Conservation (phyloP, 306 rosid species). For the peach (Prunus persica) region DNA sequence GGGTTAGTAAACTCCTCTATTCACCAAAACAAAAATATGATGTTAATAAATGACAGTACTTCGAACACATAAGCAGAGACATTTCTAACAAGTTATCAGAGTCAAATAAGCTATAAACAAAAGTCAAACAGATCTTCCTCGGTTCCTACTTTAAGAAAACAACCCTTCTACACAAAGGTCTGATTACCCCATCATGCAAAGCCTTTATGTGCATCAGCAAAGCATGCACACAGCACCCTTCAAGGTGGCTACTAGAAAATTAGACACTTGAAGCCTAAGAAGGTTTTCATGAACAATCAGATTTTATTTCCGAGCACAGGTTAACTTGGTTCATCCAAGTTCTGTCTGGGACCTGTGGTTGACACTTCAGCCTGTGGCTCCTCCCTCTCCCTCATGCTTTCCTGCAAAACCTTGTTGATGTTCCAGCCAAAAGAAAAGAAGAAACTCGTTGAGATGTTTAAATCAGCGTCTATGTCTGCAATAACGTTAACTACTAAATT, state of each 20-base stretch:
- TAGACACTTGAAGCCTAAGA: slow-evolving; percentile 10
- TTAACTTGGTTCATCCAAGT: slow-evolving; percentile 37
- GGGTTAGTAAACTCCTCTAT: not conserved
- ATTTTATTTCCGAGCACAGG: slow-evolving; percentile 32
- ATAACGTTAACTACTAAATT: not conserved
- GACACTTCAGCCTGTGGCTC: slow-evolving; percentile 31
- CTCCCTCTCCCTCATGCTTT: slow-evolving; percentile 41
- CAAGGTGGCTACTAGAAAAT: slow-evolving; percentile 8
- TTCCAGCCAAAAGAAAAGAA: not conserved
- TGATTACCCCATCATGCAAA: not conserved
- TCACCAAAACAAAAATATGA: not conserved
- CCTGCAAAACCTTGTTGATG: slow-evolving; percentile 59
- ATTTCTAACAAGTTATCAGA: not conserved
- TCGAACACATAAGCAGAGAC: not conserved
- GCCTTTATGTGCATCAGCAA: not conserved
- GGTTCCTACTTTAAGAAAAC: not conserved
- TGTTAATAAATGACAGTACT: not conserved
- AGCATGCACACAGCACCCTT: slow-evolving; percentile 5
- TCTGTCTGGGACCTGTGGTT: slow-evolving; percentile 25
- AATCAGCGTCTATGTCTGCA: slow-evolving; percentile 23
- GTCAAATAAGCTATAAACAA: not conserved
- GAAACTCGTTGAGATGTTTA: slow-evolving; percentile 11
- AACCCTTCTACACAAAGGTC: not conserved
- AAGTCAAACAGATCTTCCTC: not conserved
- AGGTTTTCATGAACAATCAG: not conserved